Evolutionary conservation across 768 basidiomycete genomes (phyloP), one percentile per base, ranked within the genome.

Genomic region (Mycena haematopus): DNA sequence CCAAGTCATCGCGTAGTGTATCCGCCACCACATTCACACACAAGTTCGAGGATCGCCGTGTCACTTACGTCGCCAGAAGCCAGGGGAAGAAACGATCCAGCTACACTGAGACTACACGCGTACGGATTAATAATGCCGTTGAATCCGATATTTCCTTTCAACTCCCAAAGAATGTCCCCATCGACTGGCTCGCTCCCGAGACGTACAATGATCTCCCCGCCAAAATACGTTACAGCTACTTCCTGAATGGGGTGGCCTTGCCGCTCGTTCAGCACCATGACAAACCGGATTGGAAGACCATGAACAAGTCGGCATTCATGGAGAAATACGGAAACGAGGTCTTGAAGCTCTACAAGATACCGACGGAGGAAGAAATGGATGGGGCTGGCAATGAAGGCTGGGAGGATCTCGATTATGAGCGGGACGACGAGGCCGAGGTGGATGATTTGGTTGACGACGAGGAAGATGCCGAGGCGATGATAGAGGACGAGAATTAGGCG

Each of bases 111-210:
- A 52, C 33, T 21, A 25, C 24, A 6, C 42, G 52, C 3, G 15
- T 45, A 1, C 6, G 15, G 1, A 17, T 24, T 11, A 24, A 22
- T 0, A 19, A 60, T n/a, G 6, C 42, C 11, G 13, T 10, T 0
- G 54, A 56, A 27, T 56, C 54, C 5, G 54, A 56, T 22, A 19
- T 56, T 13, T 56, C 40, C 1, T 38, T 29, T 21, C 50, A 60
- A 10, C 44, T 65, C 10, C 65, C 62, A 13, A 60, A 67, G 27
- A 13, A 49, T 10, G 68, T 67, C 6, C 66, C 68, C 2, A 62
- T 74, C 25, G 70, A 74, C 49, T 74, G 62, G 63, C 71, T 72
- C 62, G 62, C 68, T 22, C 73, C 71, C 8, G 52, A 46, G 14
- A 53, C 38, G 21, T 74, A 67, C 68, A 74, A 74, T 49, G 38